Conservation (phyloP, 768 basidiomycete genomes). For the Gloeostereum incarnatum region DNA sequence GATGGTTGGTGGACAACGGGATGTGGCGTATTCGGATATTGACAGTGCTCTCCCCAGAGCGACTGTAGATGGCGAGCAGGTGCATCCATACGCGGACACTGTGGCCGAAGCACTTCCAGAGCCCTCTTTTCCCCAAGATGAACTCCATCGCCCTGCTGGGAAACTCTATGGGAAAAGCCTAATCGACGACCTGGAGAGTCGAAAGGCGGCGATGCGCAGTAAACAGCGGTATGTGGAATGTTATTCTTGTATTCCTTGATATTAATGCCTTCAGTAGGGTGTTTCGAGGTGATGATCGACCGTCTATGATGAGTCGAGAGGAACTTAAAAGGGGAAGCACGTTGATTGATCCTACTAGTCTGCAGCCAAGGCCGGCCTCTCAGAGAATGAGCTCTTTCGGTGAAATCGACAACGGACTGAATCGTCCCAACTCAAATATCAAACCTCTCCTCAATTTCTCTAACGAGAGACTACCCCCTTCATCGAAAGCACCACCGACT, state of each 20-base stretch:
- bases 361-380: constrained; percentile 38
- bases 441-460: constrained; percentile 65
- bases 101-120: constrained; percentile 25
- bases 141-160: constrained; percentile 53
- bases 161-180: constrained; percentile 83
- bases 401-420: constrained; percentile 27
- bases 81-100: constrained; percentile 35
- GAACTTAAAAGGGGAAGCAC: constrained; percentile 48
- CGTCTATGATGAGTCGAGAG: constrained; percentile 86
- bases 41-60: constrained; percentile 61
- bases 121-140: constrained; percentile 17
- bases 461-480: constrained; percentile 27
- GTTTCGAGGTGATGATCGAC: constrained; percentile 81
- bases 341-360: constrained; percentile 61
- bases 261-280: constrained; percentile 36
- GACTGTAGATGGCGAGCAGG: constrained; percentile 70
- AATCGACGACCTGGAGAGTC: constrained; percentile 80
- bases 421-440: constrained; percentile 43
- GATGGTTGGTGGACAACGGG: constrained; percentile 56
- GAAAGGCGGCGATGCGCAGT: constrained; percentile 75
- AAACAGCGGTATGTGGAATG: constrained; percentile 61
- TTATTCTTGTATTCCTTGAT: constrained; percentile 1
- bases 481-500: constrained; percentile 17
- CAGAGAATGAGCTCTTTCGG: constrained; percentile 35
- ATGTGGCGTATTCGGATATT: constrained; percentile 52